Conservation (phyloP, 2,329 filamentous ascomycete species). For the Xylaria digitata region DNA sequence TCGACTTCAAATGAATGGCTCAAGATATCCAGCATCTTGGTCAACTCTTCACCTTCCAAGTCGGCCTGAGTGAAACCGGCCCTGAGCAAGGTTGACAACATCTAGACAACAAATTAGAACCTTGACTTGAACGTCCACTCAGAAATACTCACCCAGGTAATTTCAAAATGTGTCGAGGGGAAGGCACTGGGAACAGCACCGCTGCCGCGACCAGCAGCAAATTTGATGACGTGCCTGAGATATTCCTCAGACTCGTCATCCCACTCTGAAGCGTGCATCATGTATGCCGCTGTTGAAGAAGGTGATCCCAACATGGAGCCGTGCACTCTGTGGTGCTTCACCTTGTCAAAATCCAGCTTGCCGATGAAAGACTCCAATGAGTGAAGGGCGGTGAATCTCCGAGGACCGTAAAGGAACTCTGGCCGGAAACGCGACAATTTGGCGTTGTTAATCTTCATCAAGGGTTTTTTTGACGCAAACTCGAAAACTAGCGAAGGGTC, state of each 20-base stretch:
- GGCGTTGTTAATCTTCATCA: conserved; percentile 44
- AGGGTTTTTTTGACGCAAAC: conserved; percentile 42
- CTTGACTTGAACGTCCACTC: not conserved
- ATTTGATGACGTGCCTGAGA: conserved; percentile 37
- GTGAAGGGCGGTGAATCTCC: conserved; percentile 50
- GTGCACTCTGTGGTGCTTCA: conserved; percentile 49
- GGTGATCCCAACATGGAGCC: conserved; percentile 55
- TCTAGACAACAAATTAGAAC: conserved; percentile 25
- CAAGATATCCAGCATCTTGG: conserved; percentile 38
- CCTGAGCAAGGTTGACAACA: conserved; percentile 37
- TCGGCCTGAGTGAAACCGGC: conserved; percentile 34
- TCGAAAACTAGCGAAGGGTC: conserved; percentile 43
- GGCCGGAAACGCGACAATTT: conserved; percentile 48
- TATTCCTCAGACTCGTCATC: conserved; percentile 42
- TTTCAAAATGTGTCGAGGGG: conserved; percentile 41
- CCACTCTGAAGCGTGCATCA: conserved; percentile 42
- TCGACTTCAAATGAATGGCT: conserved; percentile 36
- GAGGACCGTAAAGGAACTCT: conserved; percentile 46
- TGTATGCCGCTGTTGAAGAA: conserved; percentile 53
- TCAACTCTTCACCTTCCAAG: conserved; percentile 31
- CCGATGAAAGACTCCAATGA: conserved; percentile 55
- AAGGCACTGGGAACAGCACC: conserved; percentile 42
- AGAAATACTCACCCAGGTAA: conserved; percentile 37
- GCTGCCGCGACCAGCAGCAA: conserved; percentile 31
- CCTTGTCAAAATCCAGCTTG: conserved; percentile 51